Evolutionary conservation across 2,329 filamentous ascomycete genomes (phyloP), one percentile per base, ranked within the genome.

Genomic region (Alternaria incomplexa): DNA sequence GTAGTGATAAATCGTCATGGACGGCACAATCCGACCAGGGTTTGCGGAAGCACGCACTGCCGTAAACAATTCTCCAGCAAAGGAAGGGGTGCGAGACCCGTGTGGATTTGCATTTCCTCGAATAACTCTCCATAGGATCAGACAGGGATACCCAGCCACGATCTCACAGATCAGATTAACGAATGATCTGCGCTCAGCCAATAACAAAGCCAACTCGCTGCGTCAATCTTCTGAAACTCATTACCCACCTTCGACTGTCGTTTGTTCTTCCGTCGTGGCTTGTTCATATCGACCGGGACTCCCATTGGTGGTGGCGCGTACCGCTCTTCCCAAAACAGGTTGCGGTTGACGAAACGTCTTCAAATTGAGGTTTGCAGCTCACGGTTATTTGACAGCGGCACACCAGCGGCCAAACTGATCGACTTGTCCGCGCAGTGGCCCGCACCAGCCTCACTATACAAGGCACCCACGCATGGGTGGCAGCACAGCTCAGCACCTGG

Each of bases 141-240:
- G 17, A 28, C 74, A 76, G 69, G 76, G 73, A 69, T 62, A 58
- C 70, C 74, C 61, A 60, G 68, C 44, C 45, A 36, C 44, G 73
- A 78, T 78, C 74, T 63, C 56, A 63, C 53, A 70, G 71, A 71
- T 74, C 71, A 77, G 75, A 78, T 79, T 78, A 71, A 76, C 75
- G 75, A 78, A 69, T 68, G 64, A 70, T 71, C 69, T 63, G 61
- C 73, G 55, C 73, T 64, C 61, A 68, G 62, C 71, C 75, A 78
- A 77, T 78, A 61, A 62, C 58, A 17, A 61, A 36, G 59, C 58
- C 56, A 62, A 53, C 55, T 58, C 30, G 64, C 67, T 43, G 56
- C 58, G 54, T 61, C 65, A 64, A 60, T 64, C 68, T 59, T 66
- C 61, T 68, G 68, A 75, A 72, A 70, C 75, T 71, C 71, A 65